phyloP scores from a whole-genome alignment of 2,329 filamentous ascomycete genomes.

The Claviceps quebecensis region DNA sequence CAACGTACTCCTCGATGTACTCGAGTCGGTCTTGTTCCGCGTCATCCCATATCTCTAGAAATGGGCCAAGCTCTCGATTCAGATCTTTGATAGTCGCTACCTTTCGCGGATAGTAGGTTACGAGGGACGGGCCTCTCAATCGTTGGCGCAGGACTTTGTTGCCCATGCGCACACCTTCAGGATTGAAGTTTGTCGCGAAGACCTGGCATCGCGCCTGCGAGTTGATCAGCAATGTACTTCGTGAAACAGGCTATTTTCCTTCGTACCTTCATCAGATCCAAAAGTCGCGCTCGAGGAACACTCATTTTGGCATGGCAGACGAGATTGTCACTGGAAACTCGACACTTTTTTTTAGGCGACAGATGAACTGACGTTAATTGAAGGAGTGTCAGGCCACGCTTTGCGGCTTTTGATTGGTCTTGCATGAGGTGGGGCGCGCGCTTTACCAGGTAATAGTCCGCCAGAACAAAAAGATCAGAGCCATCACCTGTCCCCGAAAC shows the following conservation, averaged over 20 bases:
- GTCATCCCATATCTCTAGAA: conserved; percentile 58
- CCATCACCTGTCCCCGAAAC: not conserved
- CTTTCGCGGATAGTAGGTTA: conserved; percentile 76
- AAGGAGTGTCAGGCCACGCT: not conserved
- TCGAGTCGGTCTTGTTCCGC: conserved; percentile 68
- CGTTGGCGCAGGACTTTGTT: conserved; percentile 88
- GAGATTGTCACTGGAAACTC: conserved; percentile 10
- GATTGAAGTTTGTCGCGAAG: conserved; percentile 87
- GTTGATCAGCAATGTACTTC: conserved; percentile 11
- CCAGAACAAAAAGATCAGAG: not conserved
- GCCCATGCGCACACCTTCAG: conserved; percentile 64
- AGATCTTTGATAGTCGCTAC: conserved; percentile 60
- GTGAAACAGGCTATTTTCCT: not conserved
- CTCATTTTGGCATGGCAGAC: conserved; percentile 36
- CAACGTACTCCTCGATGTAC: conserved; percentile 49
- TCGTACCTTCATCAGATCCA: conserved; percentile 70
- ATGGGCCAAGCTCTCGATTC: conserved; percentile 51
- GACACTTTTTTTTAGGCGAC: not conserved
- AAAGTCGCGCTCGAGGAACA: conserved; percentile 45
- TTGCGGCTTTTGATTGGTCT: conserved; percentile 6
- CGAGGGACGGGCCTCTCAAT: conserved; percentile 67
- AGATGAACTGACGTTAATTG: conserved; percentile 1
- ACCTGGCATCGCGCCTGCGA: conserved; percentile 73
- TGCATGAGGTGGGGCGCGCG: not conserved
- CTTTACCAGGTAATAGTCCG: not conserved